phyloP scores from a whole-genome alignment of 1,284 basidiomycete species.

The Rhodotorula sp. region DNA sequence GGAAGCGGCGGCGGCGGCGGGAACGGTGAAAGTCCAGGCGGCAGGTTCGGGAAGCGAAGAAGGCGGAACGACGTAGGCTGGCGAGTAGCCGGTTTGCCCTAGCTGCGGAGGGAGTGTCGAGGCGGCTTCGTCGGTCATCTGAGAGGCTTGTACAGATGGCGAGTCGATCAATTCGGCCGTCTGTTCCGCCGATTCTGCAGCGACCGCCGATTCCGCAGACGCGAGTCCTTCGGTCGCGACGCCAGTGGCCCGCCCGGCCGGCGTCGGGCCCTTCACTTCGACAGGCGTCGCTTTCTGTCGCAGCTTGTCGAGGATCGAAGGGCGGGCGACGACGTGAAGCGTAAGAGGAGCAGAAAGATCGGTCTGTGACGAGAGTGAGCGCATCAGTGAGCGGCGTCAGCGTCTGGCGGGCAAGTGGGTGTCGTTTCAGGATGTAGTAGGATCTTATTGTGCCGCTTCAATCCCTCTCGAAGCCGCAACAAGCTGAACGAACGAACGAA shows the following conservation, averaged over 20 bases:
- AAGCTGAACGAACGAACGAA: too few relatives aligned
- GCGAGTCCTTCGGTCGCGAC: background rate
- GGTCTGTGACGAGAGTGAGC: too few relatives aligned
- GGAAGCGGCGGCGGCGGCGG: background rate
- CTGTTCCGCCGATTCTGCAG: background rate
- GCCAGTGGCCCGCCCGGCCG: background rate
- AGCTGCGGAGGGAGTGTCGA: background rate
- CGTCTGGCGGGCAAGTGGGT: too few relatives aligned
- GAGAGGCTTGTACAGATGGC: background rate
- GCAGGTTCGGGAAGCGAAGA: background rate
- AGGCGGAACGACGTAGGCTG: background rate
- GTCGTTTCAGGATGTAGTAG: too few relatives aligned
- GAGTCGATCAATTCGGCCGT: background rate
- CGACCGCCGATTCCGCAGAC: background rate
- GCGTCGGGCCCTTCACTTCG: background rate
- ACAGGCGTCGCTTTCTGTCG: background rate
- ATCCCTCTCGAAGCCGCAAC: too few relatives aligned
- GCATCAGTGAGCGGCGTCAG: too few relatives aligned
- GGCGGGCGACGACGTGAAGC: background rate
- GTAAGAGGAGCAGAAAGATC: background rate
- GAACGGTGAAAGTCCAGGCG: background rate
- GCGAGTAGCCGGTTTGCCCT: slow-evolving; percentile 1
- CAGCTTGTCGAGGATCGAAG: background rate
- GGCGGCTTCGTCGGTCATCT: too few relatives aligned
- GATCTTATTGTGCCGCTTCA: too few relatives aligned